These are phyloP conservation scores for Aspergillus ruber DNA, from an alignment of 2,329 filamentous ascomycete species.

Conservation along the genomic window DNA sequence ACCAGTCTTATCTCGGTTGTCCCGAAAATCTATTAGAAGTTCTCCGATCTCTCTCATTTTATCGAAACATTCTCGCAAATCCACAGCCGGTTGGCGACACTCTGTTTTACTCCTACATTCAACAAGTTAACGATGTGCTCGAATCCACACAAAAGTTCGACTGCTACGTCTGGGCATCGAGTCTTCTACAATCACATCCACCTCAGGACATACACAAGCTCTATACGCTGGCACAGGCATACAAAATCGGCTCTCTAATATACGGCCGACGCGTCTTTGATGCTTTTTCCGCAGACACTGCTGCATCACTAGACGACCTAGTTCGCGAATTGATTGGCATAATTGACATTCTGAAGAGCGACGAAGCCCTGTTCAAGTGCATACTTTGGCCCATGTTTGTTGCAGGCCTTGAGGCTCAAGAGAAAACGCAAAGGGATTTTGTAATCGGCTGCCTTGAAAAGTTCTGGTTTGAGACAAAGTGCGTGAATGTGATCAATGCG, in stretches of 20 bases:
- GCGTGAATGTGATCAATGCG: conserved; percentile 28
- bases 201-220: conserved; percentile 15
- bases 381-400: conserved; percentile 30
- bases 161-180: conserved; percentile 19
- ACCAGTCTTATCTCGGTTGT: conserved; percentile 31
- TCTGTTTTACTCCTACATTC: conserved; percentile 2
- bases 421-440: conserved; percentile 15
- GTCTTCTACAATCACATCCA: conserved; percentile 10
- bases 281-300: conserved; percentile 8
- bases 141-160: conserved; percentile 18
- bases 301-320: conserved; percentile 11
- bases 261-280: conserved; percentile 28
- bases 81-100: conserved; percentile 1
- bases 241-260: conserved; percentile 22
- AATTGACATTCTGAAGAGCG: conserved; percentile 17
- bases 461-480: conserved; percentile 25
- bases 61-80: conserved; percentile 17
- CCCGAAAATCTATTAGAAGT: conserved; percentile 26
- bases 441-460: conserved; percentile 19
- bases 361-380: conserved; percentile 25
- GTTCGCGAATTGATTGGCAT: conserved; percentile 19
- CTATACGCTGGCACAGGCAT: conserved; percentile 20
- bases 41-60: conserved; percentile 20
- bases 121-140: conserved; percentile 11
- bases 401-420: conserved; percentile 24